A percentile compares a stretch with the other conserved stretches of the same genome.
These are phyloP conservation scores for Sugiyamaella americana DNA, from an alignment of 805 yeast genomes.

Conservation along the genomic window DNA sequence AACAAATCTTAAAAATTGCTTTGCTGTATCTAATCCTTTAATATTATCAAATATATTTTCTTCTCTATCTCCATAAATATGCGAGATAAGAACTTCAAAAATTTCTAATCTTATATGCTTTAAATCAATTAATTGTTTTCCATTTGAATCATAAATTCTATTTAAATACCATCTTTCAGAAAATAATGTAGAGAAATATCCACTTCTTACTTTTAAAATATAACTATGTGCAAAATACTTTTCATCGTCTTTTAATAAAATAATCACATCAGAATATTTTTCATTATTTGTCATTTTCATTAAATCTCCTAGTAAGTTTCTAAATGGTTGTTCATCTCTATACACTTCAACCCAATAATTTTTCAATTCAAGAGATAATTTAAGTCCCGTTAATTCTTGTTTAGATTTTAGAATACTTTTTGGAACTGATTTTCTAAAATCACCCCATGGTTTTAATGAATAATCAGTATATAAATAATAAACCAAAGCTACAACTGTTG, in stretches of 20 bases:
- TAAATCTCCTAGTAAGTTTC: constrained; percentile 10
- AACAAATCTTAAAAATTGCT: constrained; percentile 46
- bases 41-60: constrained; percentile 30
- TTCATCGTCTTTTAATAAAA: constrained; percentile 46
- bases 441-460: constrained; percentile 21
- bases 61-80: constrained; percentile 48
- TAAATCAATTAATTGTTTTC: constrained; percentile 33
- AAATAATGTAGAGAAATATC: constrained; percentile 56
- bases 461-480: constrained; percentile 29
- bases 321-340: constrained; percentile 9
- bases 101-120: constrained; percentile 37
- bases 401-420: constrained; percentile 21
- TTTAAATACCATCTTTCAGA: constrained; percentile 47
- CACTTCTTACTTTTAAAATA: constrained; percentile 48
- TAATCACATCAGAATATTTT: constrained; percentile 35
- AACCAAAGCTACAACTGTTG: constrained; percentile 21
- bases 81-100: constrained; percentile 46
- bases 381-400: constrained; percentile 17
- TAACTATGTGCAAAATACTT: constrained; percentile 38
- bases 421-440: not conserved
- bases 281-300: not conserved
- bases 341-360: constrained; percentile 17
- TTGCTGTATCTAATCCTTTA: constrained; percentile 10
- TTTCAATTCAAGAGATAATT: constrained; percentile 17
- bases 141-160: constrained; percentile 7